Evolutionary conservation across 1,139 yeast genomes (phyloP).

Genomic region (Yamadazyma atlantica): DNA sequence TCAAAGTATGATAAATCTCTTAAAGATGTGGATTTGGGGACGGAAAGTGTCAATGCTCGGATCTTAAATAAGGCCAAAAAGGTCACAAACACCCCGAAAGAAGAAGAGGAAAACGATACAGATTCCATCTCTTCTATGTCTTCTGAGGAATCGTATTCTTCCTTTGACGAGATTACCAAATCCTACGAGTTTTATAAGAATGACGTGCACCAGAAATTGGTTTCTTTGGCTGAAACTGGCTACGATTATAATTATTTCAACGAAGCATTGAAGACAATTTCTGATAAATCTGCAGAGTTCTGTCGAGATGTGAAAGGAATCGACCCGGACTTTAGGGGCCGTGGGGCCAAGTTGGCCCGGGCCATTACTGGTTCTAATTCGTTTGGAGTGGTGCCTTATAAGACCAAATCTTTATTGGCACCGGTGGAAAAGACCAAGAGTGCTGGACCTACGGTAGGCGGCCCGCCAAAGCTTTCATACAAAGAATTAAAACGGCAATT

Average conservation of each 20-base stretch:
- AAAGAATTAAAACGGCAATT: slow-evolving; percentile 38
- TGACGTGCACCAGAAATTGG: slow-evolving; percentile 22
- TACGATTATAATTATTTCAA: slow-evolving; percentile 32
- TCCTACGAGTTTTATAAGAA: slow-evolving; percentile 30
- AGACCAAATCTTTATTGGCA: slow-evolving; percentile 41
- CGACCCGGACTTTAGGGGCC: slow-evolving; percentile 42
- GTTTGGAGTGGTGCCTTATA: slow-evolving; percentile 41
- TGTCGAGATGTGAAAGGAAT: slow-evolving; percentile 38
- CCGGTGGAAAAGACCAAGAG: slow-evolving; percentile 27
- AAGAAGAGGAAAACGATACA: slow-evolving; percentile 9
- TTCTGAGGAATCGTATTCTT: slow-evolving; percentile 35
- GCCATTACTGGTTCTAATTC: slow-evolving; percentile 46
- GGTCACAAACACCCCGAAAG: slow-evolving; percentile 3
- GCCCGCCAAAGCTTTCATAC: slow-evolving; percentile 28
- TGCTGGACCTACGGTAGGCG: slow-evolving; percentile 4
- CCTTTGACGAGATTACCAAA: slow-evolving; percentile 40
- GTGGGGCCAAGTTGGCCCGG: slow-evolving; percentile 47
- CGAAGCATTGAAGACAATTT: slow-evolving; percentile 30
- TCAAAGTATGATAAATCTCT: slow-evolving; percentile 10
- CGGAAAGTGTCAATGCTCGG: neutral
- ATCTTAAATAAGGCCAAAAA: neutral
- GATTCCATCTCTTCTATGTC: slow-evolving; percentile 14
- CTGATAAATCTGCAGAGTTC: slow-evolving; percentile 38
- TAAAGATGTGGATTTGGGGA: neutral
- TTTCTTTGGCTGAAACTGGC: slow-evolving; percentile 16